Conservation (phyloP, 1,284 basidiomycete genomes). For the Naganishia albida region DNA sequence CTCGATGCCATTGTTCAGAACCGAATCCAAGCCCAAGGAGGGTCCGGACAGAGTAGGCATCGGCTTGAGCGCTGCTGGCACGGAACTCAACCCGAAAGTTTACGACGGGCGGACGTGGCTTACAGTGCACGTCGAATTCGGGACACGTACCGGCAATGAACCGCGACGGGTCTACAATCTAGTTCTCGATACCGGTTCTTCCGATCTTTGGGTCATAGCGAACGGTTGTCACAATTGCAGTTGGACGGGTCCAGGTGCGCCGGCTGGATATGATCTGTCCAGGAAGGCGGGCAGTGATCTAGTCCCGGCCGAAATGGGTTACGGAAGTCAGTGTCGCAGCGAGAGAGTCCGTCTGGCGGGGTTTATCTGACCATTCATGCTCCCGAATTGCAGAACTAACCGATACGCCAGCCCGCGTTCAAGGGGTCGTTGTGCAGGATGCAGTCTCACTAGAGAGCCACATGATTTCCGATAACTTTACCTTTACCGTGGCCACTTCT, state of each 20-base stretch:
- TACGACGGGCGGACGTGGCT: conserved; percentile 9
- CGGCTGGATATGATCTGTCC: background rate
- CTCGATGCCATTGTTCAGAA: background rate
- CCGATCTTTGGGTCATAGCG: conserved; percentile 7
- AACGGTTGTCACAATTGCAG: conserved; percentile 1
- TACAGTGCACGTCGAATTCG: conserved; percentile 11
- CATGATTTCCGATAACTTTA: background rate
- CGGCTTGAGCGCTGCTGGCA: background rate
- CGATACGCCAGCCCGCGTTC: background rate
- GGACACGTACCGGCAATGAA: background rate
- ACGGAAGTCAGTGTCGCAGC: background rate
- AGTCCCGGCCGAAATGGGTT: background rate
- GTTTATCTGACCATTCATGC: background rate
- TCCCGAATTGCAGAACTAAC: background rate
- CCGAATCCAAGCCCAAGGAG: background rate
- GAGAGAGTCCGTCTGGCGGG: background rate
- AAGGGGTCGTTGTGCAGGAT: conserved; percentile 2
- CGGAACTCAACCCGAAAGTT: background rate
- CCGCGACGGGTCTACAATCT: conserved; percentile 1
- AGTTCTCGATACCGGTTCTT: conserved; percentile 5
- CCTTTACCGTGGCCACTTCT: conserved; percentile 8
- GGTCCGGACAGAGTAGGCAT: background rate
- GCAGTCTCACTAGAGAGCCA: background rate
- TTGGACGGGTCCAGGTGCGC: background rate
- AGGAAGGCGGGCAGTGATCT: background rate